Evolutionary conservation across 2,329 filamentous ascomycete genomes (phyloP).

Genomic region (Xylaria sp.): DNA sequence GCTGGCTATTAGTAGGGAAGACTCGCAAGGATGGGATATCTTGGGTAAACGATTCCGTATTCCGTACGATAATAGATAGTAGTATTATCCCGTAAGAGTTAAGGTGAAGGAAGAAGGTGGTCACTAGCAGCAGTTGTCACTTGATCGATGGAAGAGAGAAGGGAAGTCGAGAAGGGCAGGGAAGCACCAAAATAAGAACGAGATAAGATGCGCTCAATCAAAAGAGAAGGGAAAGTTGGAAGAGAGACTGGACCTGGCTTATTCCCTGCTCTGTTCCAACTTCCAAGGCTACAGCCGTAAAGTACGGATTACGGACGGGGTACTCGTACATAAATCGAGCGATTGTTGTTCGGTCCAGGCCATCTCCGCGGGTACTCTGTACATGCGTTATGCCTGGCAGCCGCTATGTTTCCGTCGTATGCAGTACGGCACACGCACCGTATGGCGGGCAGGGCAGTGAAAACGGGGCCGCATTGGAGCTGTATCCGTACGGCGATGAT

Average conservation of each 20-base stretch:
- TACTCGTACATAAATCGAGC: not conserved
- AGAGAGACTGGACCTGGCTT: not conserved
- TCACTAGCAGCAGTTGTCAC: not conserved
- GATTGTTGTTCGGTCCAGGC: too few relatives aligned
- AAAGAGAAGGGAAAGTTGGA: not conserved
- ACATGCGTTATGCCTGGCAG: too few relatives aligned
- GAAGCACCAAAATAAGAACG: not conserved
- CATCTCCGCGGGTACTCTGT: too few relatives aligned
- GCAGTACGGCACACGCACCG: too few relatives aligned
- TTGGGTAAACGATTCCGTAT: not conserved
- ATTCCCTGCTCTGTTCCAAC: too few relatives aligned
- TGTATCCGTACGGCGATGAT: too few relatives aligned
- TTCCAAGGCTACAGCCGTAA: not conserved
- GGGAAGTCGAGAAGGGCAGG: not conserved
- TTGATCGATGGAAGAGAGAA: not conserved
- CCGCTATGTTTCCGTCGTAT: too few relatives aligned
- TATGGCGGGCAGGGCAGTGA: too few relatives aligned
- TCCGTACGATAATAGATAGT: too few relatives aligned
- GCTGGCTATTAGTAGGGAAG: not conserved
- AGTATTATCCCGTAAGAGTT: too few relatives aligned
- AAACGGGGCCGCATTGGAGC: too few relatives aligned
- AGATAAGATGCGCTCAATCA: not conserved
- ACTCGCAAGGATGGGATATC: not conserved
- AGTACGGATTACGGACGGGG: not conserved
- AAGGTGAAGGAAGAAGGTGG: too few relatives aligned